Percentiles rank a stretch among this genome's conserved stretches.
These are phyloP conservation scores for Crinitomyces ghanaensis DNA, from an alignment of 805 yeast genomes.

Conservation along the genomic window DNA sequence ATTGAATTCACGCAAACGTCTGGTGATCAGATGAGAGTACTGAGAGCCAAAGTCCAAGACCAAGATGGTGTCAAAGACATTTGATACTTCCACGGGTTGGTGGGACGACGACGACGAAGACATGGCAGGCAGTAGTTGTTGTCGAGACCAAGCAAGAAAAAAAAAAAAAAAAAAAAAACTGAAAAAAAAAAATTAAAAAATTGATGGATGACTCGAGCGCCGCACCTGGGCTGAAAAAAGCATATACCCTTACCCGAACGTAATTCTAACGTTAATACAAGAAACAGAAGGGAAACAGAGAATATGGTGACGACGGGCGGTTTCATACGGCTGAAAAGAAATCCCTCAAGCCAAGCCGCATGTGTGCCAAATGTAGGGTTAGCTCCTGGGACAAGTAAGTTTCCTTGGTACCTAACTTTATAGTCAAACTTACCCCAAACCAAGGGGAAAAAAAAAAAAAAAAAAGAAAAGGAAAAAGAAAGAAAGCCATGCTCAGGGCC, in stretches of 20 bases:
- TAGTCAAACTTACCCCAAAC: too few species aligned
- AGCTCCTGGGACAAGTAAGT: too few species aligned
- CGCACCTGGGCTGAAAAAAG: too few species aligned
- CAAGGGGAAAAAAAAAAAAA: too few species aligned
- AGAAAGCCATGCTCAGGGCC: too few species aligned
- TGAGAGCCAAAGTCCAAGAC: slow-evolving; percentile 98
- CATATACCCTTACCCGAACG: too few species aligned
- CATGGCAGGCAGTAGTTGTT: neutral
- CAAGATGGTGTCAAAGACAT: slow-evolving; percentile 89
- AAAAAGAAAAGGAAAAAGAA: too few species aligned
- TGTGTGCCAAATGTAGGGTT: too few species aligned
- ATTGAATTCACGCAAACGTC: slow-evolving; percentile 95
- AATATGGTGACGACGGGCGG: too few species aligned
- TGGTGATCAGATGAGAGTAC: slow-evolving; percentile 91
- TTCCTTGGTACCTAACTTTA: too few species aligned
- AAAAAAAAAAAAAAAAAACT: slow-evolving; percentile 5
- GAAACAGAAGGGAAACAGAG: neutral
- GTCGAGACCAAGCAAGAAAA: slow-evolving; percentile 6
- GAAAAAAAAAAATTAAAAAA: neutral
- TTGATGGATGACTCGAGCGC: neutral
- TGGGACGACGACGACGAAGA: slow-evolving; percentile 8
- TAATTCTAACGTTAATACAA: neutral
- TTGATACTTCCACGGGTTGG: slow-evolving; percentile 49
- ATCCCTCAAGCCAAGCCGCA: too few species aligned
- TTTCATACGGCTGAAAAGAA: too few species aligned